Percentiles rank a stretch among this genome's conserved stretches.
phyloP scores from a whole-genome alignment of 2,329 filamentous ascomycete species.

The Aureobasidium sp. region DNA sequence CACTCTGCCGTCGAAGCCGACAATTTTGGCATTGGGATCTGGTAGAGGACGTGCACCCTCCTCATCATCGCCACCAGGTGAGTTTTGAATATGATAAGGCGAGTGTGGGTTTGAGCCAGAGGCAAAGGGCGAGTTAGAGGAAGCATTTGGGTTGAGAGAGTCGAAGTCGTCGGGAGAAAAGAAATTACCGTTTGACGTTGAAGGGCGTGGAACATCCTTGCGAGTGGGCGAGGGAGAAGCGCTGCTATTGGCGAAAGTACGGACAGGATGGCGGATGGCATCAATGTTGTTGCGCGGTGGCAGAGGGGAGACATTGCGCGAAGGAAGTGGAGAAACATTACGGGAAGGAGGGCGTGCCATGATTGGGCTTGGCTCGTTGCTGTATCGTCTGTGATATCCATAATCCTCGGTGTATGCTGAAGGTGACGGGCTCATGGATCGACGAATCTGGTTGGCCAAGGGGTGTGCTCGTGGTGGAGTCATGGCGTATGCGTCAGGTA shows the following conservation, averaged over 20 bases:
- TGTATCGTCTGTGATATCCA: conserved; percentile 1
- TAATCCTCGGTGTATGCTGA: conserved; percentile 6
- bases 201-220: conserved; percentile 59
- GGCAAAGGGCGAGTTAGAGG: conserved; percentile 10
- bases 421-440: conserved; percentile 23
- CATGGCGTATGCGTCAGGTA: conserved; percentile 22
- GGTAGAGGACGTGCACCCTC: conserved; percentile 17
- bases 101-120: conserved; percentile 15
- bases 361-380: conserved; percentile 15
- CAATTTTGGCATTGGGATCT: conserved; percentile 53
- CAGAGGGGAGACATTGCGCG: conserved; percentile 14
- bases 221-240: conserved; percentile 39
- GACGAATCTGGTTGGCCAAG: conserved; percentile 26
- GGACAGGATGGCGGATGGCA: conserved; percentile 19
- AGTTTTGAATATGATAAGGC: conserved; percentile 18
- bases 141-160: conserved; percentile 52
- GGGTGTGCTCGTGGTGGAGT: conserved; percentile 27
- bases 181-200: conserved; percentile 45
- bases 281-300: conserved; percentile 28
- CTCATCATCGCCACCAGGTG: neutral
- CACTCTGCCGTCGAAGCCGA: conserved; percentile 65
- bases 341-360: conserved; percentile 24
- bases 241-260: conserved; percentile 5
- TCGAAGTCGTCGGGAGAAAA: conserved; percentile 73
- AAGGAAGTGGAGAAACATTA: conserved; percentile 12